Percentiles rank a stretch among this genome's conserved stretches.
phyloP scores from a whole-genome alignment of 2,329 filamentous ascomycete genomes.

The Escovopsis sp. region DNA sequence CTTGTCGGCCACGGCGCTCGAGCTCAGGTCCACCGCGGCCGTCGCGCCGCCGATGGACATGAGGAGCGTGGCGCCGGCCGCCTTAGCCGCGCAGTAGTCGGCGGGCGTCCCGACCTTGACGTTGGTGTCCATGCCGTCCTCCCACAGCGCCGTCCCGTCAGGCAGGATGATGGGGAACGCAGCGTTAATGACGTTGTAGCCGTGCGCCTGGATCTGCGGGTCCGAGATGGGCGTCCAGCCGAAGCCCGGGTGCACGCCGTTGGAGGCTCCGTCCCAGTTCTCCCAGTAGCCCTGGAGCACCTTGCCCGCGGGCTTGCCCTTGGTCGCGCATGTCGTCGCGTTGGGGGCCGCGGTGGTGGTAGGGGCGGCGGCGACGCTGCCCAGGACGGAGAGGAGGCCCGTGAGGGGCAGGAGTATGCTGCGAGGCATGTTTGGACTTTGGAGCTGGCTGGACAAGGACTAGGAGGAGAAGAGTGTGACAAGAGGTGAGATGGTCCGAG shows the following conservation, averaged over 20 bases:
- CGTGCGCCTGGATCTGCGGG: slow-evolving; percentile 14
- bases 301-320: slow-evolving; percentile 18
- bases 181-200: slow-evolving; percentile 21
- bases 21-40: slow-evolving; percentile 19
- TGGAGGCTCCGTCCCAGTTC: slow-evolving; percentile 21
- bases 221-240: slow-evolving; percentile 20
- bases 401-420: slow-evolving; percentile 4
- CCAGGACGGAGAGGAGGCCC: slow-evolving; percentile 7
- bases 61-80: slow-evolving; percentile 18
- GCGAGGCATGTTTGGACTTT: too few relatives aligned
- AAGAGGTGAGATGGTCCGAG: too few relatives aligned
- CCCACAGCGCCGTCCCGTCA: slow-evolving; percentile 19
- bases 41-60: slow-evolving; percentile 21
- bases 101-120: slow-evolving; percentile 17
- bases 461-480: not conserved
- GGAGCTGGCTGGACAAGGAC: not conserved
- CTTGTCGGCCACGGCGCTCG: slow-evolving; percentile 17
- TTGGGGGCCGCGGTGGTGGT: slow-evolving; percentile 5
- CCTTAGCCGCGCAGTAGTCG: slow-evolving; percentile 21
- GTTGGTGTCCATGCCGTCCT: slow-evolving; percentile 18
- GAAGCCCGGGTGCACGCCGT: slow-evolving; percentile 18
- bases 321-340: slow-evolving; percentile 14
- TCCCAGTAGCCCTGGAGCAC: slow-evolving; percentile 23
- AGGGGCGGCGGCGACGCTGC: slow-evolving; percentile 4
- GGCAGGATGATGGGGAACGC: slow-evolving; percentile 21